These are phyloP conservation scores for Fusarium siculi DNA, from an alignment of 2,329 filamentous ascomycete species.

Conservation along the genomic window DNA sequence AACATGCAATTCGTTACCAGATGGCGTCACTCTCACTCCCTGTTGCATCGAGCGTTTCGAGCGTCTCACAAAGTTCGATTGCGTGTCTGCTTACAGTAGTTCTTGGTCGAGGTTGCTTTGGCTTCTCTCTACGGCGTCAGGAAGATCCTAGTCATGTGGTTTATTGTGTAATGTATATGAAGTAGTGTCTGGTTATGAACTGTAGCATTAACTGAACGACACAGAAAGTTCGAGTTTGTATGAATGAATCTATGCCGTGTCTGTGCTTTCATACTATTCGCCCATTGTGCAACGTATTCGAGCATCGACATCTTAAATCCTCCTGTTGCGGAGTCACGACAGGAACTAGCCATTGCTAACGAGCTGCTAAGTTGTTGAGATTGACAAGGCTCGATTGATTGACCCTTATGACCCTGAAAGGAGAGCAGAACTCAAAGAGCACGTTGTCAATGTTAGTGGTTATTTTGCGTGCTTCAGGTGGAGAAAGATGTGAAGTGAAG, in stretches of 20 bases:
- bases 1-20: constrained; percentile 38
- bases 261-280: background rate
- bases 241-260: constrained; percentile 19
- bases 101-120: constrained; percentile 3
- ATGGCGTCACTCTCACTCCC: constrained; percentile 43
- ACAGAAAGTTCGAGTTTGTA: background rate
- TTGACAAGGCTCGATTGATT: constrained; percentile 18
- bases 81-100: constrained; percentile 22
- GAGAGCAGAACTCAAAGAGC: constrained; percentile 17
- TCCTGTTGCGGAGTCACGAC: background rate
- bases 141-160: constrained; percentile 21
- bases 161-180: constrained; percentile 1
- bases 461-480: constrained; percentile 33
- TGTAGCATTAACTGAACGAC: constrained; percentile 5
- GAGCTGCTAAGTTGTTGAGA: constrained; percentile 7
- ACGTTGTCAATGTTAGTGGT: constrained; percentile 31
- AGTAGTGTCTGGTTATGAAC: constrained; percentile 13
- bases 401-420: constrained; percentile 15
- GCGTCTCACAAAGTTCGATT: constrained; percentile 33
- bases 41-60: constrained; percentile 31
- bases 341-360: constrained; percentile 1
- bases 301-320: background rate
- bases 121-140: constrained; percentile 9
- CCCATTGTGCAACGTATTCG: background rate
- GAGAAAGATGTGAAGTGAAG: constrained; percentile 14